These are phyloP conservation scores for Eremomyces bilateralis DNA, from an alignment of 495 filamentous ascomycete genomes.

Conservation along the genomic window DNA sequence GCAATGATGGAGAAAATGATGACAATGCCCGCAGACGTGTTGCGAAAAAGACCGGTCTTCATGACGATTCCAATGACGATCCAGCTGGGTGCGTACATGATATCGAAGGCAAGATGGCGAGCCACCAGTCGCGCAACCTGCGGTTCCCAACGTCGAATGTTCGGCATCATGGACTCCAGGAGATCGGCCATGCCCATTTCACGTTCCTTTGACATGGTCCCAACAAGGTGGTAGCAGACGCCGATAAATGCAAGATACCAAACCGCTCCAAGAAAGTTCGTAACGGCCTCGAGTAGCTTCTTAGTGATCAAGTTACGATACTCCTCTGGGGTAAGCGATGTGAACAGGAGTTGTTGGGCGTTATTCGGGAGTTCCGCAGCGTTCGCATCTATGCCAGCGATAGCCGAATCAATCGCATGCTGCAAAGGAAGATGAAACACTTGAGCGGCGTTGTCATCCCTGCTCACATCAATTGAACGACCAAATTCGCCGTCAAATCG, in stretches of 20 bases:
- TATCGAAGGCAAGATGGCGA: conserved; percentile 44
- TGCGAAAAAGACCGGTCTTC: conserved; percentile 35
- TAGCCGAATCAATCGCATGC: conserved; percentile 47
- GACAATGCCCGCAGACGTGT: conserved; percentile 35
- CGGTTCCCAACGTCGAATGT: conserved; percentile 36
- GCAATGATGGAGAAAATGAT: conserved; percentile 39
- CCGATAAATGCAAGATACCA: conserved; percentile 47
- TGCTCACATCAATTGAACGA: conserved; percentile 30
- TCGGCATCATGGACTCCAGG: conserved; percentile 65
- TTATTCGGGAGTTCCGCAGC: conserved; percentile 20
- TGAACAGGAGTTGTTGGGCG: conserved; percentile 43
- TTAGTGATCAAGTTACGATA: conserved; percentile 33
- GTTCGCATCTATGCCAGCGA: conserved; percentile 31
- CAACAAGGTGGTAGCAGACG: conserved; percentile 53
- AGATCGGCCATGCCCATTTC: conserved; percentile 62
- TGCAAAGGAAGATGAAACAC: conserved; percentile 54
- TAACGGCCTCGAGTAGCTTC: conserved; percentile 38
- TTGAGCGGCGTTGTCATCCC: conserved; percentile 38
- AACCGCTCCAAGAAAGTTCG: conserved; percentile 36
- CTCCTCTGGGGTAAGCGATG: conserved; percentile 39
- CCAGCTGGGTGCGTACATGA: conserved; percentile 50
- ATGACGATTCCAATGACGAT: conserved; percentile 42
- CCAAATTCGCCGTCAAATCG: conserved; percentile 41
- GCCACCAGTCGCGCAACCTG: conserved; percentile 44
- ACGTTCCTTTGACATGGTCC: conserved; percentile 53